Base-by-base conservation (phyloP, 2,329 filamentous ascomycete species). In the Penicillium sp. region DNA sequence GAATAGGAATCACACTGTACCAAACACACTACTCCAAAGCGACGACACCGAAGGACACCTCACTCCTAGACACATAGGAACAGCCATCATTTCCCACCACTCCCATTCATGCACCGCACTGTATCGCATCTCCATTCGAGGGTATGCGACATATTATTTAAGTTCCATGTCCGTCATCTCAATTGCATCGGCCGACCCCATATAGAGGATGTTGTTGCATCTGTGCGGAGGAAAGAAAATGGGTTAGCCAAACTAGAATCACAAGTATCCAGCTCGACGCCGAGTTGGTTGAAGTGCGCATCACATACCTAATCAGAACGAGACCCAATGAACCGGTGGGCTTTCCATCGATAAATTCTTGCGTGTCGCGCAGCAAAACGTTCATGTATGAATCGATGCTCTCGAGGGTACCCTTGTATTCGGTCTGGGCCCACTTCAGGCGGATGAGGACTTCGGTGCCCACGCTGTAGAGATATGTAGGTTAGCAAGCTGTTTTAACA, bases 381-480 rank as follows among this genome's bases (percentile, higher is more conserved):
- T 99, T 99, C 93, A 99, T 97, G 82, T 99, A 99, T 73, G 90
- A 92, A 80, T 99, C 94, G 72, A 96, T 90, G 69, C 89, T 93
- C 72, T 96, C 90, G 62, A 99, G 86, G 65, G 86, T 86, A 74
- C 94, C 94, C 77, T 93, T 95, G 85, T 99, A 99, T 77, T 99
- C 94, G 59, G 91, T 94, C 78, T 97, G 89, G 69, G 91, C 92
- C 94, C 94, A 99, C 84, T 99, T 99, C 64, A 99, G 85, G 69
- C 93, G 91, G 63, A 99, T 89, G 63, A 93, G 83, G 72, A 99
- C 88, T 71, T 93, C 86, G 76, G 95, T 90, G 81, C 95, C 90
- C 78, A 99, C 89, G 63, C 89, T 92, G 64, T 25, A 55, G 15
- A 50, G 15, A 37, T 45, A 13, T 27, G 5, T 45, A 49, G 13